phyloP scores from a whole-genome alignment of 176 grass and related monocot species.

The Avena sativa region DNA sequence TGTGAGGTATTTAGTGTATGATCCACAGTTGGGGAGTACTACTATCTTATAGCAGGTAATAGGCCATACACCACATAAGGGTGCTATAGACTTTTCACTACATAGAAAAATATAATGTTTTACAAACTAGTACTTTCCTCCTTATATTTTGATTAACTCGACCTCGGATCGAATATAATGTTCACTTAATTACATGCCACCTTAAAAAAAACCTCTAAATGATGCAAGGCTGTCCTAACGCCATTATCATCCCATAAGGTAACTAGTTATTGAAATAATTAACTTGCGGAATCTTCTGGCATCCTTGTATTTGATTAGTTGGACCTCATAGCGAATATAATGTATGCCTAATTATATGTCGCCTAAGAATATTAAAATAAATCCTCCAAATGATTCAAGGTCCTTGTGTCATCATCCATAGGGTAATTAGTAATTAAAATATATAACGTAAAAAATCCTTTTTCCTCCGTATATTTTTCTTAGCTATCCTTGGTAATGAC shows the following conservation, averaged over 20 bases:
- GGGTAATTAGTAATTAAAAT: neutral
- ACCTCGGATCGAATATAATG: neutral
- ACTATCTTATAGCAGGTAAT: neutral
- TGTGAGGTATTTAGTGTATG: neutral
- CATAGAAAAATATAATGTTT: neutral
- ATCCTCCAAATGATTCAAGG: neutral
- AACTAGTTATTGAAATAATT: neutral
- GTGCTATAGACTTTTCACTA: neutral
- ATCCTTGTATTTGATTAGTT: neutral
- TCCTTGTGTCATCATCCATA: neutral
- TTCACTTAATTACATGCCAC: neutral
- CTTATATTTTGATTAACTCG: neutral
- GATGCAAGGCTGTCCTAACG: neutral
- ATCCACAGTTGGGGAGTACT: neutral
- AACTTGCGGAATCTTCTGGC: neutral
- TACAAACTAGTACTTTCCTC: neutral
- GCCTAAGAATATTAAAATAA: neutral
- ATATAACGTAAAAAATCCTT: neutral
- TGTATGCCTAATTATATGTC: neutral
- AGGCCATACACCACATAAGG: slow-evolving; percentile 19
- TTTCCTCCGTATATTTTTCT: neutral
- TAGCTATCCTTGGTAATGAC: too few relatives aligned
- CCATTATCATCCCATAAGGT: neutral
- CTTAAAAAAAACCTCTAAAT: neutral
- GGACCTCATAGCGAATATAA: neutral